Conservation (phyloP, 129 eudicot species). For the Sambucus nigra region DNA sequence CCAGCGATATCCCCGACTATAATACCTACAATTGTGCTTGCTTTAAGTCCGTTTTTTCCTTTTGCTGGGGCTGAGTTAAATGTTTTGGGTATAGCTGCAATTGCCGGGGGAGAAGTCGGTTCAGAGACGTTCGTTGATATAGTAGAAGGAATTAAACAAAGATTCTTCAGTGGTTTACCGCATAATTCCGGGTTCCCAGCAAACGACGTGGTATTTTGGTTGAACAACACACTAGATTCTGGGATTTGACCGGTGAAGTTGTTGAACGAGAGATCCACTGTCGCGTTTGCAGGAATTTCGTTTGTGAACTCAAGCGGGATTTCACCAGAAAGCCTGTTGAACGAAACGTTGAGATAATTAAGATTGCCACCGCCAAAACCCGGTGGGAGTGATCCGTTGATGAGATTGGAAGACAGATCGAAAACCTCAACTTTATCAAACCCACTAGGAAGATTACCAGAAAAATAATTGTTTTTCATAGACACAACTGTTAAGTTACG, state of each 20-base stretch:
- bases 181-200: conserved; percentile 64
- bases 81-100: conserved; percentile 83
- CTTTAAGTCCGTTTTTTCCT: conserved; percentile 15
- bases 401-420: conserved; percentile 71
- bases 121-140: conserved; percentile 39
- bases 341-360: conserved; percentile 49
- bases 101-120: conserved; percentile 76
- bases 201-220: conserved; percentile 43
- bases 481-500: conserved; percentile 45
- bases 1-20: conserved; percentile 71
- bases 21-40: conserved; percentile 48
- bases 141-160: conserved; percentile 52
- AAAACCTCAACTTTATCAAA: conserved; percentile 32
- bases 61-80: conserved; percentile 16
- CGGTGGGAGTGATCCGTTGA: conserved; percentile 58
- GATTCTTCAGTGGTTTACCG: conserved; percentile 48
- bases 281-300: conserved; percentile 47
- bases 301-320: conserved; percentile 52
- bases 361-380: conserved; percentile 51
- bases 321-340: conserved; percentile 61
- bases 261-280: conserved; percentile 73
- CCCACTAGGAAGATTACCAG: conserved; percentile 56
- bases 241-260: conserved; percentile 74
- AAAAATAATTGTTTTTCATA: conserved; percentile 52
- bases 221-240: conserved; percentile 36